Evolutionary conservation across 73 alveolate species (phyloP), one percentile per base, ranked within the genome.

Genomic region (Symbiodinium pilosum): DNA sequence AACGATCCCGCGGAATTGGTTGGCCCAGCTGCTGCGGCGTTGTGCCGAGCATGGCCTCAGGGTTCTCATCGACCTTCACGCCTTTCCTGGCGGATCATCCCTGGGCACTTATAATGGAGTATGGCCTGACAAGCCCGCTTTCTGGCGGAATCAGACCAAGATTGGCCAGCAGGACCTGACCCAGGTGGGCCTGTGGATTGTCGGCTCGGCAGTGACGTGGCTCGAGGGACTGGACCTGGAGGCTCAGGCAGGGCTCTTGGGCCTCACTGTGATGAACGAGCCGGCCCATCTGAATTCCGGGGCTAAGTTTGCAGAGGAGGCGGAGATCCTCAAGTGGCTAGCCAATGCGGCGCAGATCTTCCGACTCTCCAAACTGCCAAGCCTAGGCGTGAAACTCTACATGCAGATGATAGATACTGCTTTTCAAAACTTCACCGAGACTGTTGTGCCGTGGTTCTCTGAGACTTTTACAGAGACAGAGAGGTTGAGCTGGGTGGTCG

Each of bases 91-190:
- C 11, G 95, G 95, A 11, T 40, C 95, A 39, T 40, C 95, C 56
- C 69, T 38, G 44, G 95, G 95, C 59, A 88, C 95, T 44, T 88
- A 88, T 86, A 88, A 88, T 11, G 95, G 95, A 21, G 95, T 88
- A 6, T 40, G 77, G 77, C 77, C 95, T 59, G 59, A 30, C 47
- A 39, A 39, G 69, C 95, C 95, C 7, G 95, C 95, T 20, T 88
- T 88, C 32, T 88, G 95, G 95, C 71, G 47, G 95, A 88, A 88
- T 83, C 71, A 88, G 86, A 88, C 84, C 40, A 36, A 40, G 69
- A 9, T 88, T 18, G 95, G 95, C 71, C 26, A 64, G 30, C 44
- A 71, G 24, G 71, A 40, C 2, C 86, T 88, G 36, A 39, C 86
- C 7, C 95, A 88, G 43, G 95, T 64, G 43, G 95, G 95, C 44